These are phyloP conservation scores for Cardamine occulta DNA, from an alignment of 345 rosid genomes.

Conservation along the genomic window DNA sequence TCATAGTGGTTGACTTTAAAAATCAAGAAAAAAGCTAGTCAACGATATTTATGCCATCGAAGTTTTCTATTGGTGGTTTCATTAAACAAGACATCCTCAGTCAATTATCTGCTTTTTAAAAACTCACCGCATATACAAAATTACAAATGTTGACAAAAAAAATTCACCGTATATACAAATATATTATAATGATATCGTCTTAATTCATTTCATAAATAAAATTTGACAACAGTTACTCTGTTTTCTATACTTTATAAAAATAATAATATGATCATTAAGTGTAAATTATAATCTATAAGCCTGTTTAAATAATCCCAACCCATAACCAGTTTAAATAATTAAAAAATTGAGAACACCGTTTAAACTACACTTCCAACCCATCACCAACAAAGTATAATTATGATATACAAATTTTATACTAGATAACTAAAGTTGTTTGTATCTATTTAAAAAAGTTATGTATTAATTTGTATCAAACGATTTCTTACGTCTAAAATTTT, in stretches of 20 bases:
- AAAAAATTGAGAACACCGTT: neutral
- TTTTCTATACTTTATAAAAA: neutral
- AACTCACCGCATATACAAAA: too few species aligned
- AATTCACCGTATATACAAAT: too few species aligned
- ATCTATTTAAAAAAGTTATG: neutral
- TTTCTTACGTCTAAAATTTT: neutral
- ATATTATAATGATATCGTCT: neutral
- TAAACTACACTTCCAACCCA: neutral
- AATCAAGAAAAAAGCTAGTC: slow-evolving; percentile 15
- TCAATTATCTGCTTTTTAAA: neutral
- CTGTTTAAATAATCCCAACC: neutral
- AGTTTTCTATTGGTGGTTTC: slow-evolving; percentile 29
- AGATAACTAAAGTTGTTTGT: too few species aligned
- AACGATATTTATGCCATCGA: slow-evolving; percentile 25
- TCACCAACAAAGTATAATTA: neutral
- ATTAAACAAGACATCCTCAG: slow-evolving; percentile 28
- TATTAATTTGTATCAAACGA: neutral
- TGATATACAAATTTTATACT: neutral
- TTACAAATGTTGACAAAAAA: too few species aligned
- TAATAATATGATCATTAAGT: neutral
- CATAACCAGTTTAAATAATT: neutral
- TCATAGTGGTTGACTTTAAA: slow-evolving; percentile 29
- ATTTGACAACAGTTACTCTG: neutral
- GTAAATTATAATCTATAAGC: neutral
- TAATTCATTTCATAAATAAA: neutral